Evolutionary conservation across 768 basidiomycete genomes (phyloP).

Genomic region (Chiua virens): DNA sequence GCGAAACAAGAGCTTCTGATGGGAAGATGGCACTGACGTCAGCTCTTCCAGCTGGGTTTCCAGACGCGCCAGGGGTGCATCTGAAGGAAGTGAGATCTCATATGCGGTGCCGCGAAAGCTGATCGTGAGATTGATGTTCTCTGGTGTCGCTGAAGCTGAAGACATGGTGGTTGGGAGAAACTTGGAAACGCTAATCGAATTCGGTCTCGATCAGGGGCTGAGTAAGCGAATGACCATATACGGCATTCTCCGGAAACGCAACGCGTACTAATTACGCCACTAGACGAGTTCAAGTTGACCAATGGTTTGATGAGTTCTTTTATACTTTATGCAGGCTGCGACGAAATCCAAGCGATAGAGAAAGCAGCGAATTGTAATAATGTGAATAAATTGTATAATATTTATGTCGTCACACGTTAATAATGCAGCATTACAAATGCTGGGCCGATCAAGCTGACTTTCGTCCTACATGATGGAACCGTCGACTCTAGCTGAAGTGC

Average conservation of each 20-base stretch:
- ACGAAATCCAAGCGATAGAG: too few species aligned
- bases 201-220: slow-evolving; percentile 6
- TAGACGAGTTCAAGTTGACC: too few species aligned
- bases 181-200: background rate
- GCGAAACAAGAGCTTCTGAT: slow-evolving; percentile 74
- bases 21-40: slow-evolving; percentile 60
- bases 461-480: background rate
- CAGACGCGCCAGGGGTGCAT: slow-evolving; percentile 52
- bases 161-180: slow-evolving; percentile 9
- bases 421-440: too few species aligned
- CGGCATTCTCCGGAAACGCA: background rate
- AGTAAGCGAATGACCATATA: slow-evolving; percentile 11
- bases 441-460: too few species aligned
- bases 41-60: slow-evolving; percentile 56
- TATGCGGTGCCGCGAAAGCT: slow-evolving; percentile 50
- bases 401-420: too few species aligned
- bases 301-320: too few species aligned
- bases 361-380: too few species aligned
- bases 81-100: slow-evolving; percentile 46
- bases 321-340: too few species aligned
- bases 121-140: slow-evolving; percentile 29
- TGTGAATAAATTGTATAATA: too few species aligned
- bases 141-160: background rate
- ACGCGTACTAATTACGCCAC: too few species aligned
- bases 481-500: background rate